Base-by-base conservation (phyloP, 73 alveolate species). In the Tetrahymena elliotti region DNA sequence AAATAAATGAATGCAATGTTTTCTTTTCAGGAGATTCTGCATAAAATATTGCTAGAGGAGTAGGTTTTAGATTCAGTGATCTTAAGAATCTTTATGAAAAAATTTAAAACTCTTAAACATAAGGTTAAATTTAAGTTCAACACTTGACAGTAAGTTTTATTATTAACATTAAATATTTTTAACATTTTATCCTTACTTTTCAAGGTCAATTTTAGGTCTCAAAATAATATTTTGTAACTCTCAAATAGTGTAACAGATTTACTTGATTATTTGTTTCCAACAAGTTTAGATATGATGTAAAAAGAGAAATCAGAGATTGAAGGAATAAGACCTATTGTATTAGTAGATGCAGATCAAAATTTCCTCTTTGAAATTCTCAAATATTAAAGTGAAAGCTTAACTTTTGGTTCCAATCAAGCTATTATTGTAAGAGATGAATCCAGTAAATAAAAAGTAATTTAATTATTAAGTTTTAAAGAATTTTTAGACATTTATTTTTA, bases 1-100 rank as follows among this genome's bases (percentile, higher is more conserved):
- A 93, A 40, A 94, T 97, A 5, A 97, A 98, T 6, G 95, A 97
- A 53, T 93, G 94, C 53, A 98, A 97, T n/a, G 96, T 98, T 12
- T 97, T 98, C 96, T 97, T 98, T 93, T 95, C 98, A 33, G 99
- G 99, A 54, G 99, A 98, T 88, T 97, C 99, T 37, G 99, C 99
- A 35, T 96, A 98, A 41, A 98, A 98, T 27, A 97, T 98, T 16
- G 99, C 99, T 24, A 97, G 95, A 95, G 99, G 99, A 31, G 99
- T 98, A 35, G 99, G 99, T 24, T 97, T 98, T 84, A 95, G 98
- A 88, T 98, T 98, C 95, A 53, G 94, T 33, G 99, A 98, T 83
- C 93, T 98, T 84, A 97, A 95, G 41, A 84, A 94, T 35, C 47
- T 97, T 33, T 98, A 97, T 93, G 52, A 93, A 33, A 68, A 93